Evolutionary conservation across 495 filamentous ascomycete species (phyloP).

Genomic region (Tuber calosporum): DNA sequence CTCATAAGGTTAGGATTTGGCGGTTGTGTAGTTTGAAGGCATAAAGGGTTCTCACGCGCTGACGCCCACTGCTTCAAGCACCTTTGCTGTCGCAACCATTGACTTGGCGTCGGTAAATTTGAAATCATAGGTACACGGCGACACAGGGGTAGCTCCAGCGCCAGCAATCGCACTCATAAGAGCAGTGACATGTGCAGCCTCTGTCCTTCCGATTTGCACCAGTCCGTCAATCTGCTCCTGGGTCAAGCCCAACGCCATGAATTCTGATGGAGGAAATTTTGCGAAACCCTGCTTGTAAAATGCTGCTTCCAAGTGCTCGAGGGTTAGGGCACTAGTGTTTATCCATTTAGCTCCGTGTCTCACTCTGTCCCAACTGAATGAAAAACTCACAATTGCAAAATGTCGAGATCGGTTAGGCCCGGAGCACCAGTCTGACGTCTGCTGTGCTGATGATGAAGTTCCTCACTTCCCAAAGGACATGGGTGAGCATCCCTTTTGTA

Average conservation of each 20-base stretch:
- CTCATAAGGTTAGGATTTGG: neutral
- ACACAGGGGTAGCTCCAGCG: conserved; percentile 52
- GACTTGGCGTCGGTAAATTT: conserved; percentile 53
- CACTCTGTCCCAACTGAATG: conserved; percentile 7
- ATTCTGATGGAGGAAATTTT: conserved; percentile 55
- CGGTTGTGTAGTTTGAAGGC: too few relatives aligned
- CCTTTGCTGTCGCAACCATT: conserved; percentile 55
- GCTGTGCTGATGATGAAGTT: conserved; percentile 40
- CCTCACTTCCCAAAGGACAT: conserved; percentile 14
- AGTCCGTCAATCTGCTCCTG: conserved; percentile 49
- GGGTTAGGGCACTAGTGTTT: conserved; percentile 52
- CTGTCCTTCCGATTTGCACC: conserved; percentile 50
- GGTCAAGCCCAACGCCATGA: conserved; percentile 51
- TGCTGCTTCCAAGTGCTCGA: conserved; percentile 57
- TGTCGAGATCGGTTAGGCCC: conserved; percentile 57
- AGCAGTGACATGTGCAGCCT: conserved; percentile 53
- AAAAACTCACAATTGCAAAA: conserved; percentile 60
- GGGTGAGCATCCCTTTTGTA: conserved; percentile 34
- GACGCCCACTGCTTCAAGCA: conserved; percentile 58
- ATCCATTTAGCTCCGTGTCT: conserved; percentile 5
- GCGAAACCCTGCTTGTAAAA: conserved; percentile 59
- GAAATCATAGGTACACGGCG: conserved; percentile 58
- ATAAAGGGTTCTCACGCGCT: conserved; percentile 45
- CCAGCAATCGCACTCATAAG: conserved; percentile 52
- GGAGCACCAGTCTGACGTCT: conserved; percentile 52